phyloP scores from a whole-genome alignment of 352 stramenopile species.

The Globisporangium nodosum region DNA sequence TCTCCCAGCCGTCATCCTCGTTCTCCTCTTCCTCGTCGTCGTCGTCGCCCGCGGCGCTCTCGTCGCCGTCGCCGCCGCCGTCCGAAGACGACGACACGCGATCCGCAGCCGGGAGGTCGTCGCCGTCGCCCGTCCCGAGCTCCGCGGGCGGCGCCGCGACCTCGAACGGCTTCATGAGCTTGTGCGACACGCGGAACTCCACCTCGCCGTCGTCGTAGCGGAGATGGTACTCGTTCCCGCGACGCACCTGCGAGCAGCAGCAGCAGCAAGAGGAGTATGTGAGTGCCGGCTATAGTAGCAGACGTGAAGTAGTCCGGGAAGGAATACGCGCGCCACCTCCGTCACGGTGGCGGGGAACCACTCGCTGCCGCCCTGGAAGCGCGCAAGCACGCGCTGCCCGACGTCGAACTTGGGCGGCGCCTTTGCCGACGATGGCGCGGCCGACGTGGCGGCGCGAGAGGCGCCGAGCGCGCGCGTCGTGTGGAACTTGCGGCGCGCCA shows the following conservation, averaged over 20 bases:
- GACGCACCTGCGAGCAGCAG: conserved; percentile 29
- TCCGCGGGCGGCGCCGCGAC: background rate
- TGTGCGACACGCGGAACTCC: conserved; percentile 60
- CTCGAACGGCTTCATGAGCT: conserved; percentile 28
- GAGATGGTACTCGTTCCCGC: conserved; percentile 65
- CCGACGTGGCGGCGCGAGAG: background rate
- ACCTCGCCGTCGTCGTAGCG: conserved; percentile 75
- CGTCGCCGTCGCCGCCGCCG: conserved; percentile 4
- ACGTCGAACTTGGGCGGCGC: conserved; percentile 21
- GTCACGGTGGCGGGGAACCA: conserved; percentile 66
- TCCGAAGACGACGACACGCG: conserved; percentile 3
- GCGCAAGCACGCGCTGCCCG: conserved; percentile 47
- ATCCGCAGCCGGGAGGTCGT: background rate
- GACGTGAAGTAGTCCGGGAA: background rate
- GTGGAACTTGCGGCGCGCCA: conserved; percentile 60
- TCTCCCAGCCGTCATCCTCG: conserved; percentile 69
- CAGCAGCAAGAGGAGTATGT: background rate
- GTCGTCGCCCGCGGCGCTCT: conserved; percentile 28
- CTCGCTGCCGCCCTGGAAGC: conserved; percentile 42
- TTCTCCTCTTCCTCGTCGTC: conserved; percentile 30
- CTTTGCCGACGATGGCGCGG: conserved; percentile 15
- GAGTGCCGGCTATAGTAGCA: background rate
- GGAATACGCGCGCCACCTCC: conserved; percentile 27
- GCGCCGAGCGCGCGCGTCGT: conserved; percentile 41
- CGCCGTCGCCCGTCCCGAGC: background rate